Conservation (phyloP, 202 grass and related monocot species). For the Musa balbisiana region DNA sequence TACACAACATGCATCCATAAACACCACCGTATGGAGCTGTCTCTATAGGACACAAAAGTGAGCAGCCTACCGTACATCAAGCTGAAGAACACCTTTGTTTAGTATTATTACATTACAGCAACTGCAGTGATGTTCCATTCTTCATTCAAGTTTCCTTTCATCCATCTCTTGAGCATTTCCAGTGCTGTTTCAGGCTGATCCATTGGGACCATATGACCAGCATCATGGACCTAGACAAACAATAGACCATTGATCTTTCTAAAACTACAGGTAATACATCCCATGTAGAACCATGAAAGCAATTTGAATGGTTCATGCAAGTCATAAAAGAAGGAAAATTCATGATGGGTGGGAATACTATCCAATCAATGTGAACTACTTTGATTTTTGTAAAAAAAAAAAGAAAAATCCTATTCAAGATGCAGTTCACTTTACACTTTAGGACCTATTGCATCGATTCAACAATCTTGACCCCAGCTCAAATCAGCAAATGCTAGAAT, state of each 20-base stretch:
- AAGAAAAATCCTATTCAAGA: no score
- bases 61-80: not conserved
- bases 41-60: no score
- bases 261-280: not conserved
- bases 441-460: no score
- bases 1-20: no score
- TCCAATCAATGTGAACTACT: no score
- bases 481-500: not conserved
- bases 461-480: no score
- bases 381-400: no score
- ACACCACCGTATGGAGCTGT: no score
- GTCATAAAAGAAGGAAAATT: not conserved
- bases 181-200: constrained; percentile 26
- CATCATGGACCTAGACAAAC: constrained; percentile 15
- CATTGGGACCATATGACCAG: constrained; percentile 30
- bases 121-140: not conserved
- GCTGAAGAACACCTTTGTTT: not conserved
- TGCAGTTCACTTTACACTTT: no score
- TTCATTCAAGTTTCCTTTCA: constrained; percentile 19
- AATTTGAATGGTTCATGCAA: not conserved
- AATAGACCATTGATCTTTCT: not conserved
- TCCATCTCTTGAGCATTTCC: constrained; percentile 22
- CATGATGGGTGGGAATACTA: not conserved
- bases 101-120: not conserved
- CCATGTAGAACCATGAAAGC: not conserved